Evolutionary conservation across 1,284 basidiomycete genomes (phyloP), one percentile per base, ranked within the genome.

Genomic region (Malassezia japonica): DNA sequence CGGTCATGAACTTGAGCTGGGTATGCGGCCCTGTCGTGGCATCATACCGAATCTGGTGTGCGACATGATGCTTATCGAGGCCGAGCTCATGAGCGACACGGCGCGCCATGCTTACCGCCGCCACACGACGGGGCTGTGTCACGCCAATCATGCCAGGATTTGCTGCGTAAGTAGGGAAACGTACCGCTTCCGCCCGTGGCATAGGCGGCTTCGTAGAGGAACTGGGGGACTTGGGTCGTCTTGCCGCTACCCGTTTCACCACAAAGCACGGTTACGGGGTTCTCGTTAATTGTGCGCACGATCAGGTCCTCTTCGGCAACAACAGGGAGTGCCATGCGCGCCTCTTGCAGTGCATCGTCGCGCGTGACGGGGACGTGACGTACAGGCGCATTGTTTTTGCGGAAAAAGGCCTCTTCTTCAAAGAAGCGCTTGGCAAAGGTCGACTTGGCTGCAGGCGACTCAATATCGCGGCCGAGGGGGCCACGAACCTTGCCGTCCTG

Each of bases 1-100:
- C 94, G 2, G 94, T 99, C 92, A 98, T 98, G 78, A 98, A 99
- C 75, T 98, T 96, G 77, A 98, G 89, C 6, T 83, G 82, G 0
- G 94, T 99, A 21, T 82, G 79, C 0, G 87, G 79, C 2, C 87
- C 87, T 0, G 89, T 85, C 0, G 88, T 95, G 0, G 87, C 86
- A 57, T 95, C 92, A 73, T 98, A 98, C 51, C 94, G 85, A 57
- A 99, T 94, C 74, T 96, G 91, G 74, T 98, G 89, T 0, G 92
- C 91, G 2, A 98, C 87, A 18, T 80, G 77, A 1, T 84, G 83
- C 0, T 85, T 80, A 0, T 83, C 79, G 8, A 96, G 76, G 4
- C 83, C 84, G 9, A 99, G 78, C 74, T 99, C 94, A 33, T 86
- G 79, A 4, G 83, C 84, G 24, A 99, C 90, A 40, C 94, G 88